Evolutionary conservation across 331 rosid genomes (phyloP), one percentile per base, ranked within the genome.

Genomic region (Pyracantha coccinea): DNA sequence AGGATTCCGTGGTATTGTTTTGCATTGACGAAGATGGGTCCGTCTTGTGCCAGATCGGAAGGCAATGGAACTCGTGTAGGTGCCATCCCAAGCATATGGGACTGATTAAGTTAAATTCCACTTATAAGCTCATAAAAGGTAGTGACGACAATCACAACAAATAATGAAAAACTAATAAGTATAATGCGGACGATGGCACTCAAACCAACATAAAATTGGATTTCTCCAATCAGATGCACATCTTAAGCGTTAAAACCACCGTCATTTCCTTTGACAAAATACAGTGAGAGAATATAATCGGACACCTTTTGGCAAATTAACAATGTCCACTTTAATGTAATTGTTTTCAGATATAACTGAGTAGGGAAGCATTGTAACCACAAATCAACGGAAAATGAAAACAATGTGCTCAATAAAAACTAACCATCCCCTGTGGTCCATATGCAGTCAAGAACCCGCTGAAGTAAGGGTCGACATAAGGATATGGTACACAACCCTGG

Each of bases 1-100:
- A 93, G 92, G 82, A 93, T 93, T 68, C 98, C 98, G 63, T 85
- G 97, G 83, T 93, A 93, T 52, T 93, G 98, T 83, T 93, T 93
- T 0, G 97, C 96, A 81, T 93, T 93, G 67, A 93, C 98, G 63
- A 87, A 93, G 74, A 93, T 86, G 65, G 97, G 97, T 35, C 93
- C 96, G 8, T 93, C 95, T 75, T 93, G 89, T 17, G 95, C 85
- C 55, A 93, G 78, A 86, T 89, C 97, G 27, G 77, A 81, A 29
- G 97, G 96, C 53, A 93, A 77, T 24, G 91, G 89, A 73, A 93
- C 90, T 79, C 98, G 85, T 6, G 85, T 25, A 32, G 96, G 86
- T 54, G 83, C 71, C 15, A 84, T 71, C 33, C 97, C 95, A 72
- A 90, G 65, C 89, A 87, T 85, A 44, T 83, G 87, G 68, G 87